Base-by-base conservation (phyloP, 306 rosid genomes). In the Ochetophila trinervis region DNA sequence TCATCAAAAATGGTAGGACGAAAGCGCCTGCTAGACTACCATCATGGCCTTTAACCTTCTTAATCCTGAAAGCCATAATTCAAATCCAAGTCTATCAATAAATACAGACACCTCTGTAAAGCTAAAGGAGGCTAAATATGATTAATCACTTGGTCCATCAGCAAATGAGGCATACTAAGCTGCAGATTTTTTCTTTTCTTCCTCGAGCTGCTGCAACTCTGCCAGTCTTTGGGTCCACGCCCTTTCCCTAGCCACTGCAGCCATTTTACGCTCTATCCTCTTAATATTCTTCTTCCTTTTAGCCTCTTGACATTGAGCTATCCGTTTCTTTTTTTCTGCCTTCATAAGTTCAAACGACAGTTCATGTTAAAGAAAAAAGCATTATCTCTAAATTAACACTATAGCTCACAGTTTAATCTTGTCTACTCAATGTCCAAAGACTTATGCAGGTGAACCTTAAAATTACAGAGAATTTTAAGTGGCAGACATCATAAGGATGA, bases 201-300 rank as follows among this genome's bases (percentile, higher is more conserved):
- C 85, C 66, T 86, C 93, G 5, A 80, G 87, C 67, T 69, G 76
- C 81, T 86, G 88, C 87, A 91, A 79, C 71, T 88, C 84, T 12
- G 75, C 81, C 62, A 91, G 68, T 69, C 91, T 91, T 68, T 68
- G 79, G 56, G 86, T 73, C 94, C 91, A 88, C 13, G 77, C 90
- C 60, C 94, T 84, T 35, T 84, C 89, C 77, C 99, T 86, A 32
- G 97, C 99, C 60, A 94, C 97, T 56, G 91, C 95, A 66, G 97
- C 97, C 95, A 94, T 94, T 75, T 90, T 94, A 3, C 86, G 85
- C 79, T 94, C 99, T 50, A 94, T 88, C 69, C 75, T 84, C 82
- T 84, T 68, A 42, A 86, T 78, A 40, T 60, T 70, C 75, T 90
- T 94, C 84, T 79, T 94, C 76, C 84, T 80, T 10, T 86, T 78